Conservation (phyloP, 106 monocot genomes). For the Xerophyta viscosa region DNA sequence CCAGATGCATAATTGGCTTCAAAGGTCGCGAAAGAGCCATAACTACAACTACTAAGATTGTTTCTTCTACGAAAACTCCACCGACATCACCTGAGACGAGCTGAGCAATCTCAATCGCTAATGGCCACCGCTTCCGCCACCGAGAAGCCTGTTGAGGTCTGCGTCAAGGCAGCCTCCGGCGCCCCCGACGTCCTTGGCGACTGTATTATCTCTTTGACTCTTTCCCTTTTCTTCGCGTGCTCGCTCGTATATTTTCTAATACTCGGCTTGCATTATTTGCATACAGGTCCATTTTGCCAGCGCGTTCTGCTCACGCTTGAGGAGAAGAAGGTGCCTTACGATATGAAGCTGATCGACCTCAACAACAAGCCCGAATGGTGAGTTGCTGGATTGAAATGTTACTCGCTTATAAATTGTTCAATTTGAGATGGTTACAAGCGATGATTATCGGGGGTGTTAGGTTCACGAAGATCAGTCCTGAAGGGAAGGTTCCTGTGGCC, state of each 20-base stretch:
- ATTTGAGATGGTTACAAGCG: neutral
- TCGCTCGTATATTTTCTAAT: neutral
- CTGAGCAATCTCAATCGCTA: too few species aligned
- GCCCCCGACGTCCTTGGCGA: constrained; percentile 19
- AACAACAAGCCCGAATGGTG: constrained; percentile 41
- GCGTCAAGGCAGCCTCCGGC: constrained; percentile 28
- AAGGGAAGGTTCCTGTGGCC: constrained; percentile 76
- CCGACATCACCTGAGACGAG: too few species aligned
- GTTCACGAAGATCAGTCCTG: constrained; percentile 71
- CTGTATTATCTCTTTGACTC: constrained; percentile 9
- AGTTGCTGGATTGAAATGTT: too few species aligned
- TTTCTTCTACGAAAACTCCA: too few species aligned
- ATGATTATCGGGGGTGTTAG: constrained; percentile 11
- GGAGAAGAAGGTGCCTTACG: constrained; percentile 51
- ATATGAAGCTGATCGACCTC: constrained; percentile 32
- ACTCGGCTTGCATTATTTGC: neutral
- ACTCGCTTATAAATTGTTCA: constrained; percentile 3
- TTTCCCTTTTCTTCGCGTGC: neutral
- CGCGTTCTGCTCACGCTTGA: constrained; percentile 43
- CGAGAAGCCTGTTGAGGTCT: constrained; percentile 14
- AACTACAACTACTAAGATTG: too few species aligned
- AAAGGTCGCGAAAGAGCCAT: too few species aligned
- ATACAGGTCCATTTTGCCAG: constrained; percentile 15
- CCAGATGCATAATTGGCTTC: too few species aligned
- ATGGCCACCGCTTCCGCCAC: too few species aligned